Percentiles rank a stretch among this genome's conserved stretches.
Conservation (phyloP, 2,329 filamentous ascomycete genomes). For the Beauveria australis region DNA sequence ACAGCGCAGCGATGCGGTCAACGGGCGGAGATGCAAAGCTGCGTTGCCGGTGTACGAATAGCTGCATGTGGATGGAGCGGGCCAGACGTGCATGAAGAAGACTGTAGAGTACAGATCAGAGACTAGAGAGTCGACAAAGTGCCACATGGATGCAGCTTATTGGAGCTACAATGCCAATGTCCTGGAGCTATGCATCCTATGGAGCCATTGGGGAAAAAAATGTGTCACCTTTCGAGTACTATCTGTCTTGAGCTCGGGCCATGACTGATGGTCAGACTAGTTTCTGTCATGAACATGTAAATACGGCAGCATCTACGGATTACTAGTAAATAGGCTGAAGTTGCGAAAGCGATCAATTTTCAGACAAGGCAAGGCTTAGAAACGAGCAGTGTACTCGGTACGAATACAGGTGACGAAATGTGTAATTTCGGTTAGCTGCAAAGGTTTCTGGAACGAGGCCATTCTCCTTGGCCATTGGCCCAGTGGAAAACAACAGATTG, state of each 20-base stretch:
- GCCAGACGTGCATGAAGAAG: background rate
- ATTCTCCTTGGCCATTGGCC: too few relatives aligned
- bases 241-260: background rate
- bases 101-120: too few relatives aligned
- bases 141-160: background rate
- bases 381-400: too few relatives aligned
- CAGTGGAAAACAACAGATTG: too few relatives aligned
- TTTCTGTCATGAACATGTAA: background rate
- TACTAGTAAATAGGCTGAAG: background rate
- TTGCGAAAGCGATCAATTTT: background rate
- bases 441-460: too few relatives aligned
- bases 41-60: background rate
- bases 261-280: background rate
- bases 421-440: too few relatives aligned
- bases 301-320: background rate
- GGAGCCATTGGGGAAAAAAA: background rate
- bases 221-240: background rate
- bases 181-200: background rate
- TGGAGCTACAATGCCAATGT: background rate
- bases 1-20: constrained; percentile 1
- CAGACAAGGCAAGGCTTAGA: too few relatives aligned
- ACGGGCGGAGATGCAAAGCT: constrained; percentile 2
- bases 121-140: background rate
- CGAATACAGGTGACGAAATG: too few relatives aligned
- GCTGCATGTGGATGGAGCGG: background rate